phyloP scores from a whole-genome alignment of 495 filamentous ascomycete genomes.

The Talaromyces proteolyticus region DNA sequence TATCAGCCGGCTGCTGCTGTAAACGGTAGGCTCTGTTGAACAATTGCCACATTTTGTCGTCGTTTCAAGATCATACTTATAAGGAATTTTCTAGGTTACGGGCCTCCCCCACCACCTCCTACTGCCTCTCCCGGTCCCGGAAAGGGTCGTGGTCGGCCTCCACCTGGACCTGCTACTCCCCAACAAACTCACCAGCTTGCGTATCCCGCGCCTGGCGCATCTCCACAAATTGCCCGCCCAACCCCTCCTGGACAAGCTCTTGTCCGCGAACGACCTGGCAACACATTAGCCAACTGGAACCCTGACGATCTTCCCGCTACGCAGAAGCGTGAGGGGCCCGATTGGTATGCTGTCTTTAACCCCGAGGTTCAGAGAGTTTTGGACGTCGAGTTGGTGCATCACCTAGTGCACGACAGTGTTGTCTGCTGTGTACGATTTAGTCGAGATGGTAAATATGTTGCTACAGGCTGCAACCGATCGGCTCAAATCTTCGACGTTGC shows the following conservation, averaged over 20 bases:
- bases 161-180: conserved; percentile 76
- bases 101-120: conserved; percentile 68
- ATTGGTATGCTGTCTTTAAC: conserved; percentile 92
- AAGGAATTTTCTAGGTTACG: conserved; percentile 42
- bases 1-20: conserved; percentile 59
- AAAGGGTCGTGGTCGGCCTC: conserved; percentile 51
- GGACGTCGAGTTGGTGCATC: conserved; percentile 85
- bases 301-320: conserved; percentile 74
- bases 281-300: conserved; percentile 83
- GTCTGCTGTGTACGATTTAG: conserved; percentile 91
- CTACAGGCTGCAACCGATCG: conserved; percentile 83
- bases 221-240: conserved; percentile 82
- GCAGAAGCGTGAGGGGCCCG: conserved; percentile 73
- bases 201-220: conserved; percentile 74
- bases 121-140: conserved; percentile 83
- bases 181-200: conserved; percentile 79
- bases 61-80: conserved; percentile 2
- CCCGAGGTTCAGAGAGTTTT: conserved; percentile 74
- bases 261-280: conserved; percentile 57
- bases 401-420: conserved; percentile 78
- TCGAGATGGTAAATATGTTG: conserved; percentile 80
- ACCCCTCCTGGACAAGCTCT: conserved; percentile 59
- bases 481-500: conserved; percentile 87
- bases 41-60: not conserved
- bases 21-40: conserved; percentile 52